These are phyloP conservation scores for Aotearoamyces nothofagi DNA, from an alignment of 2,329 filamentous ascomycete genomes.

Conservation along the genomic window DNA sequence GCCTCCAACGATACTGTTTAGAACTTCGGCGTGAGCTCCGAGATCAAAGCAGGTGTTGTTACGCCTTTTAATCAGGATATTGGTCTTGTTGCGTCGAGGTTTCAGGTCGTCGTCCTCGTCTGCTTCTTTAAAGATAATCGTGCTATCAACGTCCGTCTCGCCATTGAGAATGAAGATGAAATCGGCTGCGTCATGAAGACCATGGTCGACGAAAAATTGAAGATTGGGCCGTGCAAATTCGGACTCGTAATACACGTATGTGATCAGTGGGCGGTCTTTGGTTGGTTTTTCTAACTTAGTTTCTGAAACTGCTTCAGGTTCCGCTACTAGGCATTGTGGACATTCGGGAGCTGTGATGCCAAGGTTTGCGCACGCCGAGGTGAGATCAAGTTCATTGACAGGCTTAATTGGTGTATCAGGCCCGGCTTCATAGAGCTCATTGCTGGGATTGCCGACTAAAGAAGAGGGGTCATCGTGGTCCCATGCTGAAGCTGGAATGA, in stretches of 20 bases:
- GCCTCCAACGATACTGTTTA: constrained; percentile 3
- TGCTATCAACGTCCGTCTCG: constrained; percentile 6
- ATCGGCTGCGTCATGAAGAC: constrained; percentile 14
- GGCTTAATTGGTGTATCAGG: too few relatives aligned
- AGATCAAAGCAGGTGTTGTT: constrained; percentile 17
- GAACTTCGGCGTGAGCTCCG: constrained; percentile 13
- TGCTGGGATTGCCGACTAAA: too few relatives aligned
- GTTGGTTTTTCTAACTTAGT: too few relatives aligned
- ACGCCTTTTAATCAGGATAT: constrained; percentile 11
- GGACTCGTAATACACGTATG: constrained; percentile 17
- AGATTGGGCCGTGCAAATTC: constrained; percentile 12
- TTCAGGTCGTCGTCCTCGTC: too few relatives aligned
- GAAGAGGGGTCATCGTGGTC: too few relatives aligned
- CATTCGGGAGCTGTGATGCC: not conserved
- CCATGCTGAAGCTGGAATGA: too few relatives aligned
- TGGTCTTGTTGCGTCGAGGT: constrained; percentile 4
- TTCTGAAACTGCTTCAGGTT: too few relatives aligned
- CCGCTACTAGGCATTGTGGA: not conserved
- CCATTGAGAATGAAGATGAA: constrained; percentile 18
- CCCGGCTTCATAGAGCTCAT: too few relatives aligned
- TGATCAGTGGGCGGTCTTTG: too few relatives aligned
- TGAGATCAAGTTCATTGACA: too few relatives aligned
- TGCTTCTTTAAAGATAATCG: constrained; percentile 7
- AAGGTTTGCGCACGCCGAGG: not conserved
- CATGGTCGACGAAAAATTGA: constrained; percentile 16